phyloP scores from a whole-genome alignment of 495 filamentous ascomycete genomes.

The Penicillium coffeae region DNA sequence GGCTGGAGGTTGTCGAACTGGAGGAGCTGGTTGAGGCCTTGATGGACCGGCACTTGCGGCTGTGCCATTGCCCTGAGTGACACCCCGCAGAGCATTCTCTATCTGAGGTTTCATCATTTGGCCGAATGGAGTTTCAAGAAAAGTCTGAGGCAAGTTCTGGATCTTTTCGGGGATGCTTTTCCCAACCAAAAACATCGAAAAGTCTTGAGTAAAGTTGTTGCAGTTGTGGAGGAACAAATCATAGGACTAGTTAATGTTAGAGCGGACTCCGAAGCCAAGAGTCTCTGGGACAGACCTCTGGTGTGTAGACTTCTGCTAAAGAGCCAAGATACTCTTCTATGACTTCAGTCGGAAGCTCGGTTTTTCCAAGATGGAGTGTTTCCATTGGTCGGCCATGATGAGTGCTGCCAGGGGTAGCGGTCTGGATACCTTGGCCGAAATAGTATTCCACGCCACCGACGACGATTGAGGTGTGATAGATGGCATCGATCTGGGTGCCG shows the following conservation, averaged over 20 bases:
- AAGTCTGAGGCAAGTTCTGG: slow-evolving; percentile 77
- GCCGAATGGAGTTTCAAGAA: slow-evolving; percentile 86
- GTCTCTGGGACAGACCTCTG: slow-evolving; percentile 52
- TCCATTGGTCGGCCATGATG: slow-evolving; percentile 86
- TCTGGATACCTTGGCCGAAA: slow-evolving; percentile 74
- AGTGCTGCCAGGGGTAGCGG: slow-evolving; percentile 71
- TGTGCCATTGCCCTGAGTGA: slow-evolving; percentile 52
- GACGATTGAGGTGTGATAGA: slow-evolving; percentile 89
- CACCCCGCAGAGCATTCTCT: slow-evolving; percentile 65
- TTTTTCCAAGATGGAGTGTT: slow-evolving; percentile 66
- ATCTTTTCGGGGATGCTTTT: slow-evolving; percentile 86
- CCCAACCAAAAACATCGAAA: slow-evolving; percentile 86
- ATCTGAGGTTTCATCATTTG: slow-evolving; percentile 85
- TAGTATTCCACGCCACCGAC: slow-evolving; percentile 73
- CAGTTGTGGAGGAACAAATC: slow-evolving; percentile 90
- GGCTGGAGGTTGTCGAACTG: slow-evolving; percentile 15
- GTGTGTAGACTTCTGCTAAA: slow-evolving; percentile 74
- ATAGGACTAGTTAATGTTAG: slow-evolving; percentile 58
- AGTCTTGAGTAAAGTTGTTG: slow-evolving; percentile 97
- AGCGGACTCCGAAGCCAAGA: background rate
- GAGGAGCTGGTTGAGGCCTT: slow-evolving; percentile 5
- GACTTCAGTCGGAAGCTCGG: slow-evolving; percentile 75
- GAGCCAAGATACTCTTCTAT: slow-evolving; percentile 88
- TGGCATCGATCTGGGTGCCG: slow-evolving; percentile 77
- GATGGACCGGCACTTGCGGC: slow-evolving; percentile 11